Base-by-base conservation (phyloP, 192 early-diverging fungal species). In the Podila horticola region DNA sequence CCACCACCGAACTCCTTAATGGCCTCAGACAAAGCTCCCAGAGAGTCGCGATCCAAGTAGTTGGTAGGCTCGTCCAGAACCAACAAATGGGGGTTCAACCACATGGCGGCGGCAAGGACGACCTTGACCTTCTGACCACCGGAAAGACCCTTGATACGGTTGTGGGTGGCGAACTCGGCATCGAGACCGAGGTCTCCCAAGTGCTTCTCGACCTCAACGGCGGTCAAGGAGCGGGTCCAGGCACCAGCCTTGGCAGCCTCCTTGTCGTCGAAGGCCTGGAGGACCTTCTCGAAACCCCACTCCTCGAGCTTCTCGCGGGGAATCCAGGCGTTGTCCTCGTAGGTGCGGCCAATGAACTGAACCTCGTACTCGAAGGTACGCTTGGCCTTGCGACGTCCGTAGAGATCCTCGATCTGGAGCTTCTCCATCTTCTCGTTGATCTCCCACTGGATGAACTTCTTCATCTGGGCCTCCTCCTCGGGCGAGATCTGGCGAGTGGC, bases 51-150 rank as follows among this genome's bases (percentile, higher is more conserved):
- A 87, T 90, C 86, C 79, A 90, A 84, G 65, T 86, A 92, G 72
- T 86, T 88, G 61, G 92, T 96, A 64, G 95, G 95, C 86, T 95
- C 94, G 83, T 97, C 95, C 66, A 97, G 88, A 69, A 97, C 90
- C 75, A 97, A 91, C 76, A 96, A 92, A 83, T 97, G 96, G 62
- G 97, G 97, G 79, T 92, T 89, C 81, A 92, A 91, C 93, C 94
- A 94, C 88, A 95, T 88, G 59, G 94, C 93, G 71, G 92, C 93
- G 59, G 89, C 93, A 79, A 95, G 88, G 38, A 95, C 94, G 48
- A 95, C 90, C 85, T 94, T 94, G 82, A 95, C 94, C 84, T 95
- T 95, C 82, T 95, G 94, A 67, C 93, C 93, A 83, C 92, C 93
- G 64, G 90, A 90, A 33, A 95, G 83, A 66, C 90, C 92, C 61